A percentile compares a stretch with the other conserved stretches of the same genome.
Evolutionary conservation across 331 rosid species (phyloP).

Genomic region (Prunus yedoensis): DNA sequence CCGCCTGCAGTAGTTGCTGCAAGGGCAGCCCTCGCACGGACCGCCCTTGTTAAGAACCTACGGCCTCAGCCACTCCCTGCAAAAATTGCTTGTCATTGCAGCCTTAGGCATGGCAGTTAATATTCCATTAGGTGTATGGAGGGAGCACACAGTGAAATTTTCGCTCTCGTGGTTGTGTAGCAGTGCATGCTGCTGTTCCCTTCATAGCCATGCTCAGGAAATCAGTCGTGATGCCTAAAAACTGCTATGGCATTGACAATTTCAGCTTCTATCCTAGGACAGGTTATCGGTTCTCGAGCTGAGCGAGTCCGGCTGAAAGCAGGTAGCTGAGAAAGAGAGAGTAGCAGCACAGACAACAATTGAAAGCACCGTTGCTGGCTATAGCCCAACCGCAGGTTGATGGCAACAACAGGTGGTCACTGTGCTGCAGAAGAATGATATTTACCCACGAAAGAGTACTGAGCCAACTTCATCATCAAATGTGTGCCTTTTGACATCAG

Average conservation of each 20-base stretch:
- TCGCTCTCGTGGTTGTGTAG: slow-evolving; percentile 75
- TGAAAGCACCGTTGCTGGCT: too few species aligned
- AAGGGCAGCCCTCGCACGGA: slow-evolving; percentile 84
- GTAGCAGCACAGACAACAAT: too few species aligned
- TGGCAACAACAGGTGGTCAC: too few species aligned
- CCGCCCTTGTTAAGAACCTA: slow-evolving; percentile 66
- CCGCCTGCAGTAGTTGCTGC: slow-evolving; percentile 89
- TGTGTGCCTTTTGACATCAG: too few species aligned
- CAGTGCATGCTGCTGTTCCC: slow-evolving; percentile 85
- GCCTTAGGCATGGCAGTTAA: slow-evolving; percentile 80
- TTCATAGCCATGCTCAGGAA: slow-evolving; percentile 81
- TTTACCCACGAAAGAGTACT: too few species aligned
- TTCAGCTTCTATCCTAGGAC: slow-evolving; percentile 74
- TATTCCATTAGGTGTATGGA: slow-evolving; percentile 84
- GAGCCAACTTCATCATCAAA: too few species aligned
- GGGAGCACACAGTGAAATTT: slow-evolving; percentile 70
- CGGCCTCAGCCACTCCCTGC: slow-evolving; percentile 87
- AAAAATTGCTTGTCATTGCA: slow-evolving; percentile 78
- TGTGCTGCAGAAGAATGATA: too few species aligned
- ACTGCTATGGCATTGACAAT: slow-evolving; percentile 83
- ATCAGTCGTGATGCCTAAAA: slow-evolving; percentile 80
- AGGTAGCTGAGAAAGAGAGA: slow-evolving; percentile 47
- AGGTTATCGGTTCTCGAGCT: slow-evolving; percentile 79
- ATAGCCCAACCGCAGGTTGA: too few species aligned
- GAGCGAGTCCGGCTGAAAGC: slow-evolving; percentile 65